Evolutionary conservation across 225 moss, liverwort and hornwort genomes (phyloP).

Genomic region (Rhytidiadelphus loreus): DNA sequence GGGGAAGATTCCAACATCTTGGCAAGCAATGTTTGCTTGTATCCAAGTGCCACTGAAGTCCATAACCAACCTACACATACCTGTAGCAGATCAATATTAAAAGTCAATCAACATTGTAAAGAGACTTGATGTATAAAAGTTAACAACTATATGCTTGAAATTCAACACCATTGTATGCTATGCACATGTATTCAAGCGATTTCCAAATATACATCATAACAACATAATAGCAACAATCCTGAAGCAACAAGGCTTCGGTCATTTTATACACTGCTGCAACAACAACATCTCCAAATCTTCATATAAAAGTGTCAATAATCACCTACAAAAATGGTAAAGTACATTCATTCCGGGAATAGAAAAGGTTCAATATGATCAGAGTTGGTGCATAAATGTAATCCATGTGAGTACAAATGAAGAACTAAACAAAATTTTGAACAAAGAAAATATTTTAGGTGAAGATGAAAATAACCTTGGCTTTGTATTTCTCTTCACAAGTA

Average conservation of each 20-base stretch:
- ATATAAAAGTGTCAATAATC: conserved; percentile 47
- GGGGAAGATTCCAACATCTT: conserved; percentile 32
- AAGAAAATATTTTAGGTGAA: background rate
- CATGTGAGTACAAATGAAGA: background rate
- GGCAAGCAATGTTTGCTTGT: conserved; percentile 32
- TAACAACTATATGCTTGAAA: background rate
- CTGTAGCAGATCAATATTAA: background rate
- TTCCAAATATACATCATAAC: background rate
- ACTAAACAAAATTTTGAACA: background rate
- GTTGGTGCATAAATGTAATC: background rate
- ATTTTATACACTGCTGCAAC: conserved; percentile 50
- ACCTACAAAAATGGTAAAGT: conserved; percentile 14
- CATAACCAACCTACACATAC: conserved; percentile 40
- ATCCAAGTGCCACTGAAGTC: conserved; percentile 49
- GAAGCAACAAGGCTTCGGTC: conserved; percentile 30
- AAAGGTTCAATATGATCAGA: background rate
- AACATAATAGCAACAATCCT: conserved; percentile 26
- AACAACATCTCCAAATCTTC: conserved; percentile 51
- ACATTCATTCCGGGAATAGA: background rate
- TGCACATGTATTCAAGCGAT: background rate
- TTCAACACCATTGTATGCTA: background rate
- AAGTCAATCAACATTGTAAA: background rate
- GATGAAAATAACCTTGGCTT: conserved; percentile 35
- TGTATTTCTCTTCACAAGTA: conserved; percentile 61
- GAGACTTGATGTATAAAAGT: background rate